Evolutionary conservation across 371 early-diverging fungal genomes (phyloP), one percentile per base, ranked within the genome.

Genomic region (Lichtheimia ramosa): DNA sequence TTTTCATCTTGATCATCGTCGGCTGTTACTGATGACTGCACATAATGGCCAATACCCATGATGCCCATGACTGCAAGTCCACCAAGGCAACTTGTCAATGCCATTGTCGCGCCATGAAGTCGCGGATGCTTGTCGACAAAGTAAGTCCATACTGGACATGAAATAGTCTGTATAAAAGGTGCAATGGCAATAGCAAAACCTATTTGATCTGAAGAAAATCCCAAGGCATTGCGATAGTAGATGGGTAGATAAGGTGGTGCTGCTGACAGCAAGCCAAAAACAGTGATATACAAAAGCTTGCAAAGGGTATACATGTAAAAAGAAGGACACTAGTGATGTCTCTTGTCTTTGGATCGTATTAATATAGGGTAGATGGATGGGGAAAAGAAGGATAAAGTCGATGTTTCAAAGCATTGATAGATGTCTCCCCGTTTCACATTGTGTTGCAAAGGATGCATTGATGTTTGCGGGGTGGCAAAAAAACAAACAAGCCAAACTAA

Each of bases 131-230:
- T 74, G 48, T 79, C 79, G 2, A 74, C 79, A 3, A 72, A 34
- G 43, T 54, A 56, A 1, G 71, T 72, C 79, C 79, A 79, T 0
- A 79, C 18, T 7, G 79, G 79, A 28, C 79, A 79, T 14, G 79
- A 68, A 14, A 69, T 43, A 1, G 76, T 72, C 41, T 79, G 76
- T 34, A 79, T 62, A 57, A 79, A 79, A 1, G 79, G 79, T 7
- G 79, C 79, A 56, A 79, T 76, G 41, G 79, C 79, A 5, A 79
- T 59, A 1, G 74, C 65, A 43, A 76, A 25, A 0, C 79, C 79
- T 16, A 79, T 76, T 56, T 79, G 79, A 52, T 72, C 66, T n/a
- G 72, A 70, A n/a, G 79, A 75, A 46, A 79, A 72, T 18, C 65
- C 56, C 3, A 79, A 64, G 0, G 63, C 69, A 48, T 72, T 65